Evolutionary conservation across 305 asterid genomes (phyloP).

Genomic region (Fraxinus angustifolia): DNA sequence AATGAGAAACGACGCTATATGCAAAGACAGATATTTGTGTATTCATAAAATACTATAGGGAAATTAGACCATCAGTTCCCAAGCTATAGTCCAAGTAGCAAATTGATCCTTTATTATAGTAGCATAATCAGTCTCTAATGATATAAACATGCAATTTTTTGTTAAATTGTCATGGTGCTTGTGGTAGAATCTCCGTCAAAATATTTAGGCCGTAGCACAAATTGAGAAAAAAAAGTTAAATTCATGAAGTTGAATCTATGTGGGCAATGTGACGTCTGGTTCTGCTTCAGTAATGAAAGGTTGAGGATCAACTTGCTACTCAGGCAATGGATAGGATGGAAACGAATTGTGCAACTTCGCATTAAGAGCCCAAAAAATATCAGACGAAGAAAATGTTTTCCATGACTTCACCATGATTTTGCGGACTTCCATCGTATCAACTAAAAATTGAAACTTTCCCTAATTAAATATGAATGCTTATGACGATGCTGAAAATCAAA

Average conservation of each 20-base stretch:
- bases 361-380: neutral
- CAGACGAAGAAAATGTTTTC: neutral
- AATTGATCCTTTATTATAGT: neutral
- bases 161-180: neutral
- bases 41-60: neutral
- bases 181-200: neutral
- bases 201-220: neutral
- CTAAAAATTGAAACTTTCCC: neutral
- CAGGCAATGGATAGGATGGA: neutral
- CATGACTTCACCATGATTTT: neutral
- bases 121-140: neutral
- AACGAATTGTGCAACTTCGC: neutral
- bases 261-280: neutral
- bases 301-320: neutral
- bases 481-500: conserved; percentile 4
- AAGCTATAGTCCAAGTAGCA: neutral
- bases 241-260: neutral
- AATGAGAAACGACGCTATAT: neutral
- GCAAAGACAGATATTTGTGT: neutral
- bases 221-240: neutral
- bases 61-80: neutral
- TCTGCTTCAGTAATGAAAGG: neutral
- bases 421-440: neutral
- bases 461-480: neutral
- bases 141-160: neutral